Percentiles rank a stretch among this genome's conserved stretches.
Evolutionary conservation across 495 filamentous ascomycete genomes (phyloP).

Genomic region (Penicillium soppii): DNA sequence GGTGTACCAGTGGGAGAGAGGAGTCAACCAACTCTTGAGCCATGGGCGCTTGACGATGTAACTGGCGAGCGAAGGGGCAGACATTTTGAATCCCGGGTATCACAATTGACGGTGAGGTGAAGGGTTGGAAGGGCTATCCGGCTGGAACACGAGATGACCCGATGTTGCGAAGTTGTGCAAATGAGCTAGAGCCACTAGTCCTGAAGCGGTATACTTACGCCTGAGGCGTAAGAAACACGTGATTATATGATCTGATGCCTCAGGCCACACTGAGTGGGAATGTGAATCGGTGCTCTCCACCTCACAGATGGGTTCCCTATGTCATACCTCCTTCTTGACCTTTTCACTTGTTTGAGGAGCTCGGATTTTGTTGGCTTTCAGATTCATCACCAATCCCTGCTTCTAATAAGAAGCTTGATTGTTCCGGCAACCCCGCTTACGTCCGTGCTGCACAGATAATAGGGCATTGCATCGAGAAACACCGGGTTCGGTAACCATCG

Average conservation of each 20-base stretch:
- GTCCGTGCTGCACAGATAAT: constrained; percentile 36
- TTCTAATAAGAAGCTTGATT: constrained; percentile 25
- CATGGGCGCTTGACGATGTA: constrained; percentile 80
- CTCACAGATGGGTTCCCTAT: constrained; percentile 25
- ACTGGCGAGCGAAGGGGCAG: constrained; percentile 66
- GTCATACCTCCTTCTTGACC: constrained; percentile 14
- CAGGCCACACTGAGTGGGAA: constrained; percentile 25
- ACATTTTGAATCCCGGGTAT: constrained; percentile 57
- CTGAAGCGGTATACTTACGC: constrained; percentile 9
- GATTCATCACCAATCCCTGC: constrained; percentile 12
- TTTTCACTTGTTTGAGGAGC: constrained; percentile 6
- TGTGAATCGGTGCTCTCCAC: constrained; percentile 29
- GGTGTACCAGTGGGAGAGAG: constrained; percentile 79
- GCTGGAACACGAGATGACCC: constrained; percentile 43
- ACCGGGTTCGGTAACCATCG: constrained; percentile 33
- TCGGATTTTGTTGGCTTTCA: constrained; percentile 16
- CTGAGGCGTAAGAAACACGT: constrained; percentile 15
- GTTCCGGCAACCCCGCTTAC: constrained; percentile 24
- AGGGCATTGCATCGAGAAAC: constrained; percentile 31
- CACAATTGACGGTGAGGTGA: constrained; percentile 34
- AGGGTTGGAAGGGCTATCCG: constrained; percentile 33
- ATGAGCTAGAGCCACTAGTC: constrained; percentile 37
- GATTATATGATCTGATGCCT: constrained; percentile 24
- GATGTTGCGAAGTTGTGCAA: constrained; percentile 51
- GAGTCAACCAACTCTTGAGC: constrained; percentile 73